A percentile compares a stretch with the other conserved stretches of the same genome.
phyloP scores from a whole-genome alignment of 2,329 filamentous ascomycete species.

The Sodiomyces alkalinus region DNA sequence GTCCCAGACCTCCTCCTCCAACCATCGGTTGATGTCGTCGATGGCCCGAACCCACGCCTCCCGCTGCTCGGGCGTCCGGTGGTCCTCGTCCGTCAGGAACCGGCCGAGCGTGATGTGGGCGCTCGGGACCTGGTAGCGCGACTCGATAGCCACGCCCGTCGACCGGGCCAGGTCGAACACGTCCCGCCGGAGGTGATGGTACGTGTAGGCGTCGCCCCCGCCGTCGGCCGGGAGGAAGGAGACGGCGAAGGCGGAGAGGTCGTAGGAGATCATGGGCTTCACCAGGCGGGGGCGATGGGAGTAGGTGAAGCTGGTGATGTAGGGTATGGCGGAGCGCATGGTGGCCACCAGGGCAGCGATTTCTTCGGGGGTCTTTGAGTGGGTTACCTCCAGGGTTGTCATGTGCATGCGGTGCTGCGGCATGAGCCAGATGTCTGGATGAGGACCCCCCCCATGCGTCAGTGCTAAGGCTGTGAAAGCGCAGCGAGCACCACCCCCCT shows the following conservation, averaged over 20 bases:
- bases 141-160: slow-evolving; percentile 54
- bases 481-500: too few species aligned
- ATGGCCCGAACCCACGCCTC: slow-evolving; percentile 52
- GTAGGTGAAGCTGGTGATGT: slow-evolving; percentile 51
- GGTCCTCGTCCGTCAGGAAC: slow-evolving; percentile 56
- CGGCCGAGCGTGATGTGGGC: slow-evolving; percentile 80
- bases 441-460: slow-evolving; percentile 2
- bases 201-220: slow-evolving; percentile 57
- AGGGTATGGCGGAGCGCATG: slow-evolving; percentile 39
- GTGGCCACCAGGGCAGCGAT: slow-evolving; percentile 46
- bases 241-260: slow-evolving; percentile 71
- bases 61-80: slow-evolving; percentile 42
- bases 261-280: slow-evolving; percentile 71
- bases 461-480: too few species aligned
- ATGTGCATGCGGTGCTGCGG: slow-evolving; percentile 65
- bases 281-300: slow-evolving; percentile 58
- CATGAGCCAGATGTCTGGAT: slow-evolving; percentile 71
- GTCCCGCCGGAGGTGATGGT: slow-evolving; percentile 79
- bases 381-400: slow-evolving; percentile 73
- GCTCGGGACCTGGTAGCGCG: slow-evolving; percentile 76
- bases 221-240: slow-evolving; percentile 72
- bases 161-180: slow-evolving; percentile 46
- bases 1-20: slow-evolving; percentile 58
- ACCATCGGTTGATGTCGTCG: slow-evolving; percentile 62
- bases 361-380: slow-evolving; percentile 56